Base-by-base conservation (phyloP, 352 stramenopile genomes). In the Phytopythium cucurbitacearum region DNA sequence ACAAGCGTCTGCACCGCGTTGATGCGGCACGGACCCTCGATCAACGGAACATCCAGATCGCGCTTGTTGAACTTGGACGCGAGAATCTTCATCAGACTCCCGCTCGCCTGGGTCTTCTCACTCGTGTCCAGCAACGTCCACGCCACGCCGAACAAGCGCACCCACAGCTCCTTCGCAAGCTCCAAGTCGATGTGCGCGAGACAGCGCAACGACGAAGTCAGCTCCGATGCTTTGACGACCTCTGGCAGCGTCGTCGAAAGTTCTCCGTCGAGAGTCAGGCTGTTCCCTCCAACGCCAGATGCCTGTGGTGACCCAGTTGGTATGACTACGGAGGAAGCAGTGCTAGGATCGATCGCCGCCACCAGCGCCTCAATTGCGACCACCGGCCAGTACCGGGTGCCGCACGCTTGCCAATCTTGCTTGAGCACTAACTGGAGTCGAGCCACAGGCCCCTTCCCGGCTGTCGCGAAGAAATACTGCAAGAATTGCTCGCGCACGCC, bases 11-110 rank as follows among this genome's bases (percentile, higher is more conserved):
- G 85, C 38, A 95, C 82, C 3, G 88, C 78, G 57, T 96, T 96
- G 3, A 82, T 87, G 7, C 85, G 76, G 5, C 76, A 66, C 36
- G 76, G 74, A 3, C 67, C 68, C 10, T 58, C 59, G 10, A 64
- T 66, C 2, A 91, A 57, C 38, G 85, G 86, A 16, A 94, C 67
- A 39, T 89, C 84, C 0, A 96, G 60, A 47, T 96, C 83, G 15
- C 85, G 82, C 41, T 91, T 89, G 59, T 94, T 91, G 67, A 93
- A 95, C 57, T 91, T 91, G 34, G 81, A 91, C 43, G 87, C 85
- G 8, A 96, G 53, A 44, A 90, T 77, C 56, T 88, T 92, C 47
- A 87, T 61, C 33, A 96, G 51, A 55, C 81, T 80, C 7, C 74
- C 52, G 7, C 78, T 73, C 40, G 87, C 59, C 11, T 87, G 73